Conservation (phyloP, 1,139 yeast genomes). For the Geotrichum klebahnii region DNA sequence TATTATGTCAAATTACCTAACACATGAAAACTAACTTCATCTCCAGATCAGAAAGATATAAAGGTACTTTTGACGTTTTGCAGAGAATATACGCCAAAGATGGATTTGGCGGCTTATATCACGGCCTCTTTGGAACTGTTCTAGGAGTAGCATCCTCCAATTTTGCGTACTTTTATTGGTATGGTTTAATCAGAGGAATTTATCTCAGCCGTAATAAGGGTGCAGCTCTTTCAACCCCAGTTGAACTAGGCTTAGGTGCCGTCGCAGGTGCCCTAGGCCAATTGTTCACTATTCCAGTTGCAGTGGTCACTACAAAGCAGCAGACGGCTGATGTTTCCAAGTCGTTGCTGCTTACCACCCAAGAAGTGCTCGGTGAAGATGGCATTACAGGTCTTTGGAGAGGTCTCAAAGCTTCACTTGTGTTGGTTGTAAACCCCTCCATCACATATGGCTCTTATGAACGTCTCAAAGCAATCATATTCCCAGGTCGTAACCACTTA, state of each 20-base stretch:
- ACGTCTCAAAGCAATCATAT: conserved; percentile 56
- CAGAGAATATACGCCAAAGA: conserved; percentile 52
- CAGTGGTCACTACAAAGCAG: conserved; percentile 79
- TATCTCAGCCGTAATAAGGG: conserved; percentile 42
- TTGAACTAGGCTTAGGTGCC: conserved; percentile 76
- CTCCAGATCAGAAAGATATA: conserved; percentile 43
- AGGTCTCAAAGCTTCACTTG: conserved; percentile 76
- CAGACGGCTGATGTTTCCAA: conserved; percentile 48
- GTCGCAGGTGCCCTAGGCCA: conserved; percentile 83
- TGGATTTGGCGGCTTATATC: conserved; percentile 72
- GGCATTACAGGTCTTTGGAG: conserved; percentile 76
- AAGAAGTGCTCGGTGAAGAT: conserved; percentile 59
- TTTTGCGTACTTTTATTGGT: conserved; percentile 84
- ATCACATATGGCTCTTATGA: conserved; percentile 84
- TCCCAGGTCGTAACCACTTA: conserved; percentile 47
- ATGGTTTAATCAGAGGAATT: conserved; percentile 62
- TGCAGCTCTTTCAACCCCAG: conserved; percentile 51
- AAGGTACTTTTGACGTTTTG: conserved; percentile 61
- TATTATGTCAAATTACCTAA: no score
- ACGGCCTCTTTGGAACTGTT: conserved; percentile 66
- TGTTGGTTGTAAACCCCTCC: conserved; percentile 77
- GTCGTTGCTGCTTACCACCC: conserved; percentile 47
- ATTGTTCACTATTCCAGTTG: conserved; percentile 75
- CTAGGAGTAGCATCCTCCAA: conserved; percentile 75
- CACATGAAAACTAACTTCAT: no score